Conservation (phyloP, 1,284 basidiomycete genomes). For the Exobasidium cylindrosporum region DNA sequence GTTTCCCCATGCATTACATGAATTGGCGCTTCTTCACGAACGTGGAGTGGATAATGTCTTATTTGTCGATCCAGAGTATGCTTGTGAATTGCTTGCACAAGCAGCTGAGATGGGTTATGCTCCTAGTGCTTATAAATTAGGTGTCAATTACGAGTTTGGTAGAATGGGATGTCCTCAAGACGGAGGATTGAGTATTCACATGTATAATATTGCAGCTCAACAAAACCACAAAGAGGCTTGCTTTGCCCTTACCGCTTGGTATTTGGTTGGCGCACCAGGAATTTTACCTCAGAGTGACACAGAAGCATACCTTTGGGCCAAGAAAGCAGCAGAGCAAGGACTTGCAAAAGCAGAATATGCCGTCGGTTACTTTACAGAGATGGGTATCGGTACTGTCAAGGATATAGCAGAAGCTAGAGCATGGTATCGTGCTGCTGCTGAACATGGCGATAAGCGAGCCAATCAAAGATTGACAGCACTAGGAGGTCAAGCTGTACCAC, state of each 20-base stretch:
- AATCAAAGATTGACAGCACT: conserved; percentile 67
- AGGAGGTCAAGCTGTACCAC: conserved; percentile 21
- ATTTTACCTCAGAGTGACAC: conserved; percentile 97
- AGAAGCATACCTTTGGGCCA: conserved; percentile 71
- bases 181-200: conserved; percentile 93
- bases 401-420: conserved; percentile 62
- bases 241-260: conserved; percentile 98
- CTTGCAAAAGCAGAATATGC: conserved; percentile 67
- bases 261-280: conserved; percentile 94
- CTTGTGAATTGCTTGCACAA: conserved; percentile 87
- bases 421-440: conserved; percentile 86
- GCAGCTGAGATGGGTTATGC: conserved; percentile 94
- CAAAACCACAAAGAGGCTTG: conserved; percentile 95
- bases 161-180: conserved; percentile 99
- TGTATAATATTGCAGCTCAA: conserved; percentile 81
- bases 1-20: conserved; percentile 94
- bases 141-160: conserved; percentile 98
- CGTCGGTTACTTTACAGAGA: conserved; percentile 90
- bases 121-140: conserved; percentile 88
- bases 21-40: conserved; percentile 89
- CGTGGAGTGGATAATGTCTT: conserved; percentile 93
- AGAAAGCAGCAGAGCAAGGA: conserved; percentile 53
- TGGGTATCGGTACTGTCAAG: conserved; percentile 57
- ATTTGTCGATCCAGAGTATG: conserved; percentile 93
- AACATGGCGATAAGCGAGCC: conserved; percentile 92